Evolutionary conservation across 2,329 filamentous ascomycete genomes (phyloP).

Genomic region (Xylaria sp.): DNA sequence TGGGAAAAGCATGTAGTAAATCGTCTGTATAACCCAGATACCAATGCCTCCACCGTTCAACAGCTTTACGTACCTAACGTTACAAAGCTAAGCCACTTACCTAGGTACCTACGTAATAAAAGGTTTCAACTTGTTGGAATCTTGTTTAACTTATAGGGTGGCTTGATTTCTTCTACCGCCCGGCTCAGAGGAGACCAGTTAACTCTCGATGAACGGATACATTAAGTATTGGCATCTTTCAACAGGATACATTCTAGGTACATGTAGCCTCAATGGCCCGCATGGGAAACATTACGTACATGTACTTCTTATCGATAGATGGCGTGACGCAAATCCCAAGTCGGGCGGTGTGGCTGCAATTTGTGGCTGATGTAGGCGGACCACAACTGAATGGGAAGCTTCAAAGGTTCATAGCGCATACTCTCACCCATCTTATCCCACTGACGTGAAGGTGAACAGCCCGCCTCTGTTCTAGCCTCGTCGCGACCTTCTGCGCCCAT

Average conservation of each 20-base stretch:
- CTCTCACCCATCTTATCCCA: slow-evolving; percentile 5
- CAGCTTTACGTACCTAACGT: no score
- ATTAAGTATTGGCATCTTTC: no score
- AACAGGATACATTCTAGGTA: not conserved
- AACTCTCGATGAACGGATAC: no score
- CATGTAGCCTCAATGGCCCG: not conserved
- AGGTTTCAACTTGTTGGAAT: no score
- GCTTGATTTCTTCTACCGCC: no score
- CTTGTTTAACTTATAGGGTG: no score
- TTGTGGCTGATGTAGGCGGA: not conserved
- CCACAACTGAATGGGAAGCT: not conserved
- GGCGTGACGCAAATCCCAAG: not conserved
- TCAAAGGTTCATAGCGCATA: not conserved
- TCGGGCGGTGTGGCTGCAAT: not conserved
- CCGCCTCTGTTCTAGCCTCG: not conserved
- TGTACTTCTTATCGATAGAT: not conserved
- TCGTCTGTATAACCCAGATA: no score
- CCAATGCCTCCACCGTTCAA: no score
- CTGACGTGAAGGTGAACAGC: slow-evolving; percentile 17
- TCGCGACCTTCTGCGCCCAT: slow-evolving; percentile 5
- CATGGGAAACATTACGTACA: not conserved
- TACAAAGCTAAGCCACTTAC: no score
- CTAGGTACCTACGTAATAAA: no score
- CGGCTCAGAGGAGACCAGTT: no score
- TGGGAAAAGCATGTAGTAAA: no score